Evolutionary conservation across 2,329 filamentous ascomycete genomes (phyloP), one percentile per base, ranked within the genome.

Genomic region (Talaromyces sp.): DNA sequence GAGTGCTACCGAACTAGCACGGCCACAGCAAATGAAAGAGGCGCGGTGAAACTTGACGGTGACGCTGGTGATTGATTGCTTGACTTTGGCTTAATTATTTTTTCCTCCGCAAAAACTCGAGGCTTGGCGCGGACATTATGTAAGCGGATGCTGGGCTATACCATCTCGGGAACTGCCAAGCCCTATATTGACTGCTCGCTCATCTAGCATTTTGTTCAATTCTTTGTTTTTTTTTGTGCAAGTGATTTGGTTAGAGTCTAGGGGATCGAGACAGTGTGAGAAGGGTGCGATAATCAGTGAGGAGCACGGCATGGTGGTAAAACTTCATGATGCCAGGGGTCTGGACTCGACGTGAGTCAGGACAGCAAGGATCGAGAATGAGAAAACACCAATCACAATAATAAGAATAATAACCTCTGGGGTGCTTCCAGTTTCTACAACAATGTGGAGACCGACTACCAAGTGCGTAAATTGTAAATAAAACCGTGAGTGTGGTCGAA

Each of bases 101-200:
- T 47, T 47, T 27, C 44, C 44, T 47, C 44, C 44, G 44, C 44
- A 47, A 47, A 47, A 47, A 27, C 18, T 47, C 18, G 44, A 47
- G 23, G 44, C 44, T 47, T 47, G 44, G n/a, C 44, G 44, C 8
- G 16, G 12, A 14, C 7, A 56, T 60, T 54, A 60, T 60, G 51
- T 60, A 60, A 60, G 30, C 58, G 14, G 28, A 8, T 4, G 27
- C 31, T 60, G 27, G 56, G n/a, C 44, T 27, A 47, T 47, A 47
- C 44, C 23, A 1, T 27, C 12, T 47, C n/a, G 44, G 23, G 44
- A 10, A 23, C 7, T 6, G 10, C 44, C 42, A 18, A 47, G 42
- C 18, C 42, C 3, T 47, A 14, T 47, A 18, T 27, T 47, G 7
- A 47, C 44, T 23, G 44, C 18, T 47, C 23, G 18, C 23, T 12